These are phyloP conservation scores for Blastocystis sp. DNA, from an alignment of 352 stramenopile species.

Conservation along the genomic window DNA sequence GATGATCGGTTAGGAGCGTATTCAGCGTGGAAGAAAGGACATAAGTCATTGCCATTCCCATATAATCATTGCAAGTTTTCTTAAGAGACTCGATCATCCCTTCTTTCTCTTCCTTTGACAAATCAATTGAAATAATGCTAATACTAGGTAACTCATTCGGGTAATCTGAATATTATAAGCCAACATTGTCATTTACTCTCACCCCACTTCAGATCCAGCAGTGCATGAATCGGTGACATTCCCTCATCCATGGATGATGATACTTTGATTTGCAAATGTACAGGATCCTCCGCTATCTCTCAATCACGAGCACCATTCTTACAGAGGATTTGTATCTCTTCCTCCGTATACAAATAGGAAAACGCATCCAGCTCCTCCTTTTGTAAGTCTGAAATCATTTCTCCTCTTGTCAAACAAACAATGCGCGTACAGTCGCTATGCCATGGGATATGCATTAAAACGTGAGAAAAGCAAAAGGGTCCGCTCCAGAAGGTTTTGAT, in stretches of 20 bases:
- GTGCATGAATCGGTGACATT: slow-evolving; percentile 36
- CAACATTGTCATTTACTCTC: neutral
- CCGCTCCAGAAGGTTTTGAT: neutral
- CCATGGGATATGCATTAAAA: slow-evolving; percentile 32
- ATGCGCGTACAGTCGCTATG: neutral
- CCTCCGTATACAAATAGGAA: slow-evolving; percentile 30
- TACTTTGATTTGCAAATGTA: slow-evolving; percentile 45
- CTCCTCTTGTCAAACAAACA: neutral
- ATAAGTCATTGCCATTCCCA: slow-evolving; percentile 60
- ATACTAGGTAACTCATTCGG: slow-evolving; percentile 37
- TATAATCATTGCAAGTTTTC: slow-evolving; percentile 16
- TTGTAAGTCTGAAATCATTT: slow-evolving; percentile 52
- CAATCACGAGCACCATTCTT: neutral
- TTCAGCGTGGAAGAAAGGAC: slow-evolving; percentile 30
- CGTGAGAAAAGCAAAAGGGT: slow-evolving; percentile 47
- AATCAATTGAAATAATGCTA: slow-evolving; percentile 38
- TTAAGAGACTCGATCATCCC: neutral
- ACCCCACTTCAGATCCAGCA: slow-evolving; percentile 60
- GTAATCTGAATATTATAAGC: slow-evolving; percentile 19
- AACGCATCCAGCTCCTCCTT: slow-evolving; percentile 57
- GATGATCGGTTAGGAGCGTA: neutral
- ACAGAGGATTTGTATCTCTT: slow-evolving; percentile 33
- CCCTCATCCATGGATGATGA: slow-evolving; percentile 11
- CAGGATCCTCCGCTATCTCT: slow-evolving; percentile 12
- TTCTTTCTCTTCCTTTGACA: slow-evolving; percentile 28